phyloP scores from a whole-genome alignment of 2,329 filamentous ascomycete species.

The Nigrograna mackinnonii region DNA sequence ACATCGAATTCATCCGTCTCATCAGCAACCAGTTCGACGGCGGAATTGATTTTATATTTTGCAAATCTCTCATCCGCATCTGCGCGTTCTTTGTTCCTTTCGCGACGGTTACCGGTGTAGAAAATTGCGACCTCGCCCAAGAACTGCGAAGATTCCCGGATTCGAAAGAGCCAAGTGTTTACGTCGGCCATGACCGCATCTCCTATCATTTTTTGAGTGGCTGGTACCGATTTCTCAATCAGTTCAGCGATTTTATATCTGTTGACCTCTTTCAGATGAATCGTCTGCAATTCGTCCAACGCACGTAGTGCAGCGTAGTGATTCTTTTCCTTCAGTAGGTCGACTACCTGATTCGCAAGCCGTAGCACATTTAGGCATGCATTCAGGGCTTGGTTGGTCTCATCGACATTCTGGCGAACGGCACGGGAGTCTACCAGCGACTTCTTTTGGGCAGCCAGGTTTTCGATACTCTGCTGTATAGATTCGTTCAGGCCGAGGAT shows the following conservation, averaged over 20 bases:
- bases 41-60: slow-evolving; percentile 91
- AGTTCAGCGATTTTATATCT: slow-evolving; percentile 94
- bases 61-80: slow-evolving; percentile 75
- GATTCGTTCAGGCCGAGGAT: slow-evolving; percentile 92
- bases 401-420: slow-evolving; percentile 93
- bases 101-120: slow-evolving; percentile 79
- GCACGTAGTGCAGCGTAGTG: slow-evolving; percentile 95
- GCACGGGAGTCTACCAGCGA: slow-evolving; percentile 89
- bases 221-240: slow-evolving; percentile 93
- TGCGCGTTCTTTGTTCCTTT: slow-evolving; percentile 79
- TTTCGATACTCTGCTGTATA: slow-evolving; percentile 93
- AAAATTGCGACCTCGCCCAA: slow-evolving; percentile 96
- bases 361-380: slow-evolving; percentile 91
- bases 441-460: slow-evolving; percentile 91
- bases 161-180: slow-evolving; percentile 94
- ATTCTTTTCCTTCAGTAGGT: slow-evolving; percentile 87
- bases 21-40: slow-evolving; percentile 92
- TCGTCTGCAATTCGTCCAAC: slow-evolving; percentile 92
- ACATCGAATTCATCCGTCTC: slow-evolving; percentile 96
- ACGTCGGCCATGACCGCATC: slow-evolving; percentile 96
- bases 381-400: slow-evolving; percentile 83
- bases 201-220: slow-evolving; percentile 89
- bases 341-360: slow-evolving; percentile 91
- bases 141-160: slow-evolving; percentile 94
- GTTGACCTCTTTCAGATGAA: slow-evolving; percentile 90